Percentiles rank a stretch among this genome's conserved stretches.
Evolutionary conservation across 1,139 yeast species (phyloP).

Genomic region (Saccharomyces uvarum): DNA sequence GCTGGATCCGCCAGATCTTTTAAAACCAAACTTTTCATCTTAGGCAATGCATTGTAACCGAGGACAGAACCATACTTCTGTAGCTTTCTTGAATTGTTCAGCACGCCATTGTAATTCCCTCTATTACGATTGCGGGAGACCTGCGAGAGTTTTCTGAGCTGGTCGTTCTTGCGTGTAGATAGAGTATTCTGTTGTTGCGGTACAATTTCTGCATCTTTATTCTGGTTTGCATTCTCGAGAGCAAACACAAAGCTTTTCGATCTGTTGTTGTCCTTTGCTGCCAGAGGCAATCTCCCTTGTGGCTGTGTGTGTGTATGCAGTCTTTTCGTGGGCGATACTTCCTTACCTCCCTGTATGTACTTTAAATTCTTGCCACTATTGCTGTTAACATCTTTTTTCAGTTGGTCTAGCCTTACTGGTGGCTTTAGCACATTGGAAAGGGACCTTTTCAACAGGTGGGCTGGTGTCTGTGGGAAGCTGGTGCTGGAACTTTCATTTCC

Average conservation of each 20-base stretch:
- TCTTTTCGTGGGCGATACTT: constrained; percentile 11
- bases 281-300: constrained; percentile 24
- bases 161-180: not conserved
- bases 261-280: constrained; percentile 28
- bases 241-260: constrained; percentile 9
- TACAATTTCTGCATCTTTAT: constrained; percentile 3
- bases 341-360: constrained; percentile 7
- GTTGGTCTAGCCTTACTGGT: constrained; percentile 1
- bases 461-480: constrained; percentile 20
- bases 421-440: constrained; percentile 14
- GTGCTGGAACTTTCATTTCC: not conserved
- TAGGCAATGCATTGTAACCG: constrained; percentile 18
- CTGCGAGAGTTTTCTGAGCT: not conserved
- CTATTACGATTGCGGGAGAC: constrained; percentile 1
- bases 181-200: constrained; percentile 3
- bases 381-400: constrained; percentile 2
- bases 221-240: not conserved
- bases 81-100: constrained; percentile 23
- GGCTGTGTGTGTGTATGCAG: constrained; percentile 3
- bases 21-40: constrained; percentile 28
- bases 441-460: constrained; percentile 19
- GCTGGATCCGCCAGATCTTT: constrained; percentile 23
- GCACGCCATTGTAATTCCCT: constrained; percentile 10
- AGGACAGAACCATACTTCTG: constrained; percentile 31
- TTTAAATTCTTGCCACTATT: constrained; percentile 1